Evolutionary conservation across 768 basidiomycete species (phyloP), one percentile per base, ranked within the genome.

Genomic region (Lyophyllum decastes): DNA sequence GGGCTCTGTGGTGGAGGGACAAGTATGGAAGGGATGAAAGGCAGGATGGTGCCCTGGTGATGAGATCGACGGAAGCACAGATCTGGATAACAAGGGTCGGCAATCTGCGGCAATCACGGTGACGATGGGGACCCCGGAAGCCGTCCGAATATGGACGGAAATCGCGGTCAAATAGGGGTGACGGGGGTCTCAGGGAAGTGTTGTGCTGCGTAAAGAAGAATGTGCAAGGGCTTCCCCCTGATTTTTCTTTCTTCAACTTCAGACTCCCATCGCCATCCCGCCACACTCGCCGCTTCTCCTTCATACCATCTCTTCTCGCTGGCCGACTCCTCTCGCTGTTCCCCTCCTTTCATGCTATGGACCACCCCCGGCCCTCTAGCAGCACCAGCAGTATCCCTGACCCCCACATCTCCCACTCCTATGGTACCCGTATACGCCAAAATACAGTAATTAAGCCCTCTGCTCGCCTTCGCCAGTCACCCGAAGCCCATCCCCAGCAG

Each of bases 341-440:
- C 46, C 22, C 55, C 49, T 47, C 40, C 34, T 22, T 52, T 58
- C 19, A 57, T 38, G 22, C 57, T 26, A 64, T 66, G 61, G 48
- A 58, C 57, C 41, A 27, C 24, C 47, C 47, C 40, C 54, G 40
- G 34, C 21, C 26, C 54, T 51, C 55, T 45, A 46, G 41, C 26
- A 47, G 25, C 57, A 65, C 65, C 54, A 43, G 26, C 61, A 50
- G 52, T 55, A 56, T 34, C 17, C 38, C 54, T 9, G 57, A 55
- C 59, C 34, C 46, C 61, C 57, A 41, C 45, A 67, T 34, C 58
- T 57, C 68, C 17, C 77, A 77, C 70, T 69, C 72, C 59, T 84
- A 87, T 76, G 79, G 78, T 60, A 85, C 83, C 17, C 74, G 84
- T 49, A 83, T 79, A 34, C 79, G 82, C 58, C 79, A 81, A 45